phyloP scores from a whole-genome alignment of 2,329 filamentous ascomycete genomes.

The Graphiopsis chlorocephala region DNA sequence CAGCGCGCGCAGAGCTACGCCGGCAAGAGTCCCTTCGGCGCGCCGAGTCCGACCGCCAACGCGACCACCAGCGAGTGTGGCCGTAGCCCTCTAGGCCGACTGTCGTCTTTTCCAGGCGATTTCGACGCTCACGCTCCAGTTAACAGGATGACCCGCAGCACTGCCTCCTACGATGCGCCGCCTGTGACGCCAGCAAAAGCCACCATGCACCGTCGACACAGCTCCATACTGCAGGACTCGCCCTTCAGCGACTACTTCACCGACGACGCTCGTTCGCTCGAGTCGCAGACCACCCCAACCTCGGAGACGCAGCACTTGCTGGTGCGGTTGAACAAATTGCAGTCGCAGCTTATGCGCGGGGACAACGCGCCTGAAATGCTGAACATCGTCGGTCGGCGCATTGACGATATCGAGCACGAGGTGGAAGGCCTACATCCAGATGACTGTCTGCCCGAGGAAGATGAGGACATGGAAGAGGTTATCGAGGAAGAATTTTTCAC shows the following conservation, averaged over 20 bases:
- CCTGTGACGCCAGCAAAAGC: constrained; percentile 28
- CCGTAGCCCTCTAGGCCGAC: constrained; percentile 11
- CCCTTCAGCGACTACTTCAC: constrained; percentile 44
- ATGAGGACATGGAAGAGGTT: constrained; percentile 27
- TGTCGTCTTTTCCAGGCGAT: constrained; percentile 15
- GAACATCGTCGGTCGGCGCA: constrained; percentile 27
- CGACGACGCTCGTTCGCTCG: constrained; percentile 33
- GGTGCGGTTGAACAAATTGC: constrained; percentile 37
- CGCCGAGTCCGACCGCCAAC: constrained; percentile 16
- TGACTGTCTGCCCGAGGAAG: constrained; percentile 22
- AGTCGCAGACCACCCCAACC: constrained; percentile 24
- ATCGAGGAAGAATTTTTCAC: constrained; percentile 29
- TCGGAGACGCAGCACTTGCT: constrained; percentile 32
- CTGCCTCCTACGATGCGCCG: constrained; percentile 18
- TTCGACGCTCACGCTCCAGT: not conserved
- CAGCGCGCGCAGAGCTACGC: constrained; percentile 25
- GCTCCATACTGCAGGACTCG: constrained; percentile 32
- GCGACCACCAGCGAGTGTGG: constrained; percentile 18
- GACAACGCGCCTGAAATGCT: constrained; percentile 22
- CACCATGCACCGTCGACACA: constrained; percentile 16
- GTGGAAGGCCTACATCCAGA: constrained; percentile 31
- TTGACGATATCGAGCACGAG: constrained; percentile 34
- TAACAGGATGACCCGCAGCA: constrained; percentile 20
- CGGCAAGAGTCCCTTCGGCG: not conserved
- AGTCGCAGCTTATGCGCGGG: constrained; percentile 35